A percentile compares a stretch with the other conserved stretches of the same genome.
phyloP scores from a whole-genome alignment of 352 stramenopile genomes.

The Phytophthora fragariaefolia region DNA sequence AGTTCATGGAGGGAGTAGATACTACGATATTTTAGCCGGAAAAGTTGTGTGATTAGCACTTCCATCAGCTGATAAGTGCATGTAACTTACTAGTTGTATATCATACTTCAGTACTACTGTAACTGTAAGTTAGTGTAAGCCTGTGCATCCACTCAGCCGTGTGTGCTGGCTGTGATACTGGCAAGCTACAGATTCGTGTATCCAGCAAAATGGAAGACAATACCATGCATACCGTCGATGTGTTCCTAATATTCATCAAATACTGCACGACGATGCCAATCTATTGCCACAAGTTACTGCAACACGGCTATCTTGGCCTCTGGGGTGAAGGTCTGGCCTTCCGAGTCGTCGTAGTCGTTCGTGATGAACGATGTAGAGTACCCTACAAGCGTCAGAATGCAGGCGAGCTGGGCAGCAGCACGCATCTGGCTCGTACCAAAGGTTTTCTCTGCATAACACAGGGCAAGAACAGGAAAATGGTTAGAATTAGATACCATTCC shows the following conservation, averaged over 20 bases:
- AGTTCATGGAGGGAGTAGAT: background rate
- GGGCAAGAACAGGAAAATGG: background rate
- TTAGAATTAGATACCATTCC: no score
- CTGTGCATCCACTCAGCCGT: no score
- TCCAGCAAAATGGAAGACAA: background rate
- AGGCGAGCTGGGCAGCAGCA: conserved; percentile 63
- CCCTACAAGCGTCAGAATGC: conserved; percentile 75
- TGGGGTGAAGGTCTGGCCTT: conserved; percentile 35
- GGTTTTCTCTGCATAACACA: conserved; percentile 42
- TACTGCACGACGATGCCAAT: conserved; percentile 7
- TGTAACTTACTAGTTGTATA: no score
- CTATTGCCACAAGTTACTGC: conserved; percentile 22
- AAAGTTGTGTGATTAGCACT: no score
- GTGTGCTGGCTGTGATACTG: no score
- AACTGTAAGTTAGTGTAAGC: no score
- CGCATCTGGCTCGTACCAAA: conserved; percentile 66
- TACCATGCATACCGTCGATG: background rate
- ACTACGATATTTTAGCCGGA: no score
- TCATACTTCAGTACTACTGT: no score
- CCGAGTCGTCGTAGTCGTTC: conserved; percentile 55
- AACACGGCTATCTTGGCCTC: conserved; percentile 39
- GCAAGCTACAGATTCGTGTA: no score
- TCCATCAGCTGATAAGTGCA: no score
- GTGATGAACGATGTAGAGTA: conserved; percentile 76
- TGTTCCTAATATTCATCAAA: conserved; percentile 6